Evolutionary conservation across 495 filamentous ascomycete genomes (phyloP), one percentile per base, ranked within the genome.

Genomic region (Xylaria sp.): DNA sequence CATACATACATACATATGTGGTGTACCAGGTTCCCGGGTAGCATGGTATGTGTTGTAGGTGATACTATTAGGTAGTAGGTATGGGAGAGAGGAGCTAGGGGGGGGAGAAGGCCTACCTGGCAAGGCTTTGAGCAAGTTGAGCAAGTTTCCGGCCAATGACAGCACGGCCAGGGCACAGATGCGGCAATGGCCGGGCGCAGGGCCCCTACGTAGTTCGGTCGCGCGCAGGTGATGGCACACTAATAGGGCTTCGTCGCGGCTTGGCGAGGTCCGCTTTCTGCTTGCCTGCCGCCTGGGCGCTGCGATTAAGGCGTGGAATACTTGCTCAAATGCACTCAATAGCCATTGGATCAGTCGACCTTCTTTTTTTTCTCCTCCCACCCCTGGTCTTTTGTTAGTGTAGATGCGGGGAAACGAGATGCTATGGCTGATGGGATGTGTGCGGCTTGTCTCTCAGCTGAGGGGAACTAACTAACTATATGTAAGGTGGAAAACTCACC

Each of bases 311-410:
- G 43, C 37, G 55, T n/a, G n/a, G 21, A 44, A 69, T 72, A 74
- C 58, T 57, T 73, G 73, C 73, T 75, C 71, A 73, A 73, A 73
- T 57, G 43, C 46, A 65, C 73, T 69, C 71, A 58, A 26, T 43
- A n/a, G 24, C 9, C 9, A 1, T 8, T 24, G 5, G 37, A 48
- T 33, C 61, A 33, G 61, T 46, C 41, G 61, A 44, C 14, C 17
- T 53, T 52, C 35, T 9, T 21, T 37, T 31, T 52, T 52, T 52
- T 3, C 8, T 37, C 35, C 35, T 37, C 53, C 53, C 5, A 37
- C 15, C 29, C 29, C 40, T 43, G 7, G 37, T 64, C 24, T 64
- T 41, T 61, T 2, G 21, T 61, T 44, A 26, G 26, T 35, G n/a
- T 46, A 48, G 61, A 29, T 46, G 61, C 61, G 61, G 61, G 41